Evolutionary conservation across 108 stramenopile genomes (phyloP).

Genomic region (Cylindrotheca closterium): DNA sequence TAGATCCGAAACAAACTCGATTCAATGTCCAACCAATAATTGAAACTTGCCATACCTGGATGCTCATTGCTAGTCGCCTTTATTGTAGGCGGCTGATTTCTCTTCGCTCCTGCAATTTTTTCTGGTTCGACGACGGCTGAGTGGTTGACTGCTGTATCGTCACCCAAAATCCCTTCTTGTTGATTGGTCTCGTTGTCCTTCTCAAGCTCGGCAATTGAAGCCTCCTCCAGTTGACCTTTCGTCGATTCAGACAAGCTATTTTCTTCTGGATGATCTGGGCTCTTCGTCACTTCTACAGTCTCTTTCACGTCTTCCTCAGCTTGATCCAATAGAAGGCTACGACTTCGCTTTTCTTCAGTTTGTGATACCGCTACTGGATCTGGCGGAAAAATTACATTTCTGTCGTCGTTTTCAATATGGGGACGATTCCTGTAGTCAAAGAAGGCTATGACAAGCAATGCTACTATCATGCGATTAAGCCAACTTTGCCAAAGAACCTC

Average conservation of each 20-base stretch:
- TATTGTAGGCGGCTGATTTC: background rate
- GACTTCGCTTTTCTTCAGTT: background rate
- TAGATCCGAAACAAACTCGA: slow-evolving; percentile 72
- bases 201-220: background rate
- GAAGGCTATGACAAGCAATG: background rate
- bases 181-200: background rate
- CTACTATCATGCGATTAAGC: slow-evolving; percentile 1
- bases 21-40: slow-evolving; percentile 59
- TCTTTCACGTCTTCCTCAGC: background rate
- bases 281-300: background rate
- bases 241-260: too few relatives aligned
- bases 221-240: background rate
- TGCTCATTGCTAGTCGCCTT: slow-evolving; percentile 20
- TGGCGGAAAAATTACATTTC: background rate
- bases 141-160: background rate
- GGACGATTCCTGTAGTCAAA: slow-evolving; percentile 7
- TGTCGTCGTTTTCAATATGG: background rate
- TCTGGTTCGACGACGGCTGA: background rate
- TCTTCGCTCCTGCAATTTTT: background rate
- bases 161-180: background rate
- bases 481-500: slow-evolving; percentile 1
- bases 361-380: slow-evolving; percentile 1
- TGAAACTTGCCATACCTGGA: slow-evolving; percentile 61
- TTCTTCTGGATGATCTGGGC: too few relatives aligned
- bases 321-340: slow-evolving; percentile 3